A percentile compares a stretch with the other conserved stretches of the same genome.
Evolutionary conservation across 2,329 filamentous ascomycete species (phyloP).

Genomic region (Bipolaris oryzae): DNA sequence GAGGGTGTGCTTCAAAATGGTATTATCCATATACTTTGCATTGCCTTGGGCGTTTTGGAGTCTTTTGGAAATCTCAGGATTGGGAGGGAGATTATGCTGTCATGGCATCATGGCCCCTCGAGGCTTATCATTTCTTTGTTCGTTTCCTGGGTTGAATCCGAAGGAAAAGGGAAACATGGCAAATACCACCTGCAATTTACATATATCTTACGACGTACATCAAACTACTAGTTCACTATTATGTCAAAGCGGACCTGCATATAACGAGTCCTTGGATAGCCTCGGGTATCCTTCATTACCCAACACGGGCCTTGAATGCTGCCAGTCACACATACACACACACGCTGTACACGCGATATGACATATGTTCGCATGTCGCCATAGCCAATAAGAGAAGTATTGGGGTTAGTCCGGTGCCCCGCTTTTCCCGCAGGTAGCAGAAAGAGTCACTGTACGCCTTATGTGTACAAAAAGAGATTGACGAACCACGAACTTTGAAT

Average conservation of each 20-base stretch:
- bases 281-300: background rate
- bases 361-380: background rate
- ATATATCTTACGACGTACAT: background rate
- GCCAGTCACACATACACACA: background rate
- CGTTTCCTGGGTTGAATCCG: background rate
- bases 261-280: background rate
- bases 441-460: constrained; percentile 3
- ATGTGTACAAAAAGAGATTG: background rate
- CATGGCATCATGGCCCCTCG: background rate
- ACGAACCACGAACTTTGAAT: background rate
- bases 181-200: background rate
- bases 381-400: background rate
- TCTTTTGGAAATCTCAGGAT: background rate
- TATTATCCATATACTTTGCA: background rate
- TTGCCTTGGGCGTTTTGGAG: background rate
- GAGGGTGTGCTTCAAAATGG: background rate
- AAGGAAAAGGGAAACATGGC: background rate
- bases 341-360: constrained; percentile 1
- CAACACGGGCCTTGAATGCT: background rate
- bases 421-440: constrained; percentile 1
- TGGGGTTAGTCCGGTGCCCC: background rate
- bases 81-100: background rate
- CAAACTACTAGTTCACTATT: background rate
- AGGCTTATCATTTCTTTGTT: background rate
- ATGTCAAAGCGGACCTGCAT: background rate